Evolutionary conservation across 306 rosid species (phyloP), one percentile per base, ranked within the genome.

Genomic region (Vicia faba): DNA sequence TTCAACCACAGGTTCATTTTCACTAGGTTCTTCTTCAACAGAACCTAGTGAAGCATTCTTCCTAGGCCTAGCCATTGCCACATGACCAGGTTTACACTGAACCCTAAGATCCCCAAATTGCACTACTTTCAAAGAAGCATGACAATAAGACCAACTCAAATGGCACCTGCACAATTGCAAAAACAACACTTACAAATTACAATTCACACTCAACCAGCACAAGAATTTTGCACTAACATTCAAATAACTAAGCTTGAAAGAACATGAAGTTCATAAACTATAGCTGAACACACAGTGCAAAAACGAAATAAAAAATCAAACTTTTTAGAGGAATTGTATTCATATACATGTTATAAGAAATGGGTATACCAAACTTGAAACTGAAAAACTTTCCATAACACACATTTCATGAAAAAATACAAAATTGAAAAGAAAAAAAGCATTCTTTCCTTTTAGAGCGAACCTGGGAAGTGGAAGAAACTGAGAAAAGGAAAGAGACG

Each of bases 391-490:
- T 68, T 31, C 23, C 75, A 45, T 7, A 39, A 40, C 14, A 59
- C 59, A 69, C 78, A 79, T 43, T 69, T 64, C 53, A 46, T 53
- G 35, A 64, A 41, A 51, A 26, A 39, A 8, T 20, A 20, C 3
- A 41, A 55, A 28, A 14, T 20, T 51, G 64, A 36, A 67, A 31
- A 60, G n/a, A 14, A 50, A 33, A 70, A 59, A 20, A 1, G 4
- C 44, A 11, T 1, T 13, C 11, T 38, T 64, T 33, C 5, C 3
- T 49, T 49, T 59, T 11, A 60, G 38, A 68, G 29, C 63, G 57
- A 73, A 92, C 96, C 98, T 93, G 87, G 93, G 80, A 64, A 72
- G 59, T 7, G 79, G 78, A 50, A 89, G 82, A 79, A 87, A 85
- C 5, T 68, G 87, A 51, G 88, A 43, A 74, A 84, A 80, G 36